Base-by-base conservation (phyloP, 106 monocot species). In the Platanthera zijinensis region DNA sequence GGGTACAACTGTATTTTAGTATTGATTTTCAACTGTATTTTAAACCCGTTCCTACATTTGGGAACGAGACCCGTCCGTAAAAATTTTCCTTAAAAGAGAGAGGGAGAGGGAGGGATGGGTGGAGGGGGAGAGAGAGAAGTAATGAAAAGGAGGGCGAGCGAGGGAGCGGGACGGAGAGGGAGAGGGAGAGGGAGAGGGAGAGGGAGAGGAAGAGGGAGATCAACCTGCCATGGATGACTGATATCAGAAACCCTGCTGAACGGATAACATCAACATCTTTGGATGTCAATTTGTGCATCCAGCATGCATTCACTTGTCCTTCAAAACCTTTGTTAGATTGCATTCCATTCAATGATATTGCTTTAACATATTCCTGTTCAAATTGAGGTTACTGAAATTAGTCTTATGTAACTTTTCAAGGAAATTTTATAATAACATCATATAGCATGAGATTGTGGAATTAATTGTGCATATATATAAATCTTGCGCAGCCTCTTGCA, bases 251-350 rank as follows among this genome's bases (percentile, higher is more conserved):
- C 45, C 97, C 94, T 45, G 91, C 75, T 7, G 88, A 80, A 57
- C 94, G 85, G 64, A 99, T 92, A 4, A 68, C 78, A 17, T 89
- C 91, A 51, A 99, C 79, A 71, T 99, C 97, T 77, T 94, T 92
- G 74, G 83, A 25, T 66, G 91, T 85, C 80, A 99, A 52, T 51
- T 79, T 90, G 77, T 99, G 97, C 51, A 82, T 91, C 97, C 97
- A 99, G 80, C 97, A 99, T 72, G 97, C 97, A 83, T 88, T 91
- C 5, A 94, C 76, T 87, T 99, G 97, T 15, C 97, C 97, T 78
- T 94, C 91, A 78, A 99, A 99, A 32, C 97, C 97, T 81, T 52
- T 82, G 62, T 77, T 87, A 28, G 94, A 94, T 84, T 99, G 94
- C 97, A 99, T 99, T 72, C 97, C 97, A 32, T 82, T 74, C 71